Evolutionary conservation across 2,329 filamentous ascomycete genomes (phyloP), one percentile per base, ranked within the genome.

Genomic region (Fusarium veterinarium): DNA sequence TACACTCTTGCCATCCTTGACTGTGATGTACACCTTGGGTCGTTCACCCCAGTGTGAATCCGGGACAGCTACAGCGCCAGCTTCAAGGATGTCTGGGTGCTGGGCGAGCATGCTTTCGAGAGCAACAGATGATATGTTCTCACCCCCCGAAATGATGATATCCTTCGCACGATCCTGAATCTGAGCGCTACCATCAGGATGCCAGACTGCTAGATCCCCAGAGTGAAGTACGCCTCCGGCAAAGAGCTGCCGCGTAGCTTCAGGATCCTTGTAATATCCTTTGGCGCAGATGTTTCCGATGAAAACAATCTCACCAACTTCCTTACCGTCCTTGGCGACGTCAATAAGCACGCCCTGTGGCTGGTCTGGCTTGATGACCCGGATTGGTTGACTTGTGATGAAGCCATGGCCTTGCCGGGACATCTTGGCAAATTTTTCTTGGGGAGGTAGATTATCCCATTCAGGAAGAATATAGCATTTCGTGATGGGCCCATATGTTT

Each of bases 111-210:
- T 94, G 67, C 91, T 90, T 83, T 99, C 96, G 7, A 99, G 88
- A 0, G 96, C 95, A 3, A 99, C 92, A 0, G 93, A 97, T 6
- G 94, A 97, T 70, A 99, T 98, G 81, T 99, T 99, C 82, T 99
- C 96, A 64, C 96, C 96, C 51, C 95, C 95, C 59, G 93, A 97
- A 71, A 99, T 99, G 78, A 99, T 99, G 59, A 99, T 98, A 80
- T 99, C 96, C 85, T 99, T 99, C 19, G 94, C 93, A 25, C 96
- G 89, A 82, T 99, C 96, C 65, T 97, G 85, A 72, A 99, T 97
- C 84, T 98, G 94, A 48, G 95, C 91, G 64, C 93, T 92, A 4
- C 95, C 95, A 80, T 98, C 96, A 0, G 92, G 88, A 83, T 98
- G 94, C 93, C 93, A 95, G 1, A 98, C 95, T 2, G 96, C 96